These are phyloP conservation scores for Rhytidiadelphus loreus DNA, from an alignment of 225 moss, liverwort and hornwort species.

Conservation along the genomic window DNA sequence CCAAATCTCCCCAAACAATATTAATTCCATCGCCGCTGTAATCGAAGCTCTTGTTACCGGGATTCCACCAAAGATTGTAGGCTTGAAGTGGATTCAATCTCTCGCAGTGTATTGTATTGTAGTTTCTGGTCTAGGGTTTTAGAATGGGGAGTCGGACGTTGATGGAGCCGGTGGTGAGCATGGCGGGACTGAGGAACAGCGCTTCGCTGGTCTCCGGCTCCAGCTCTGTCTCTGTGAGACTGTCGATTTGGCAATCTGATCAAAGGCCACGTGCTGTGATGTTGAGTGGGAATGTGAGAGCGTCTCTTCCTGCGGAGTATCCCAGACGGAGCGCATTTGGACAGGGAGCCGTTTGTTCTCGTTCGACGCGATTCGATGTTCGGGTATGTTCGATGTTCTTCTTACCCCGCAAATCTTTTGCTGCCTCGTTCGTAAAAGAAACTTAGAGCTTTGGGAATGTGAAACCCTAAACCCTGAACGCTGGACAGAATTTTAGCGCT, in stretches of 20 bases:
- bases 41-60: background rate
- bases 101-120: background rate
- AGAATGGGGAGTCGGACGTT: constrained; percentile 13
- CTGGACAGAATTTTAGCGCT: background rate
- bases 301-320: background rate
- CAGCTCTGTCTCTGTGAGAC: background rate
- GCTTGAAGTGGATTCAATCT: background rate
- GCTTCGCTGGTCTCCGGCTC: background rate
- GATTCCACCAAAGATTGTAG: background rate
- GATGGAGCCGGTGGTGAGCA: constrained; percentile 9
- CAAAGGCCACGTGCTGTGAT: background rate
- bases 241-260: background rate
- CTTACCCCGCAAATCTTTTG: background rate
- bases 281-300: background rate
- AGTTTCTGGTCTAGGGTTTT: background rate
- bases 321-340: constrained; percentile 19
- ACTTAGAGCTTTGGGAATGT: background rate
- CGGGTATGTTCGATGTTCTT: constrained; percentile 5
- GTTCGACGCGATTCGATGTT: background rate
- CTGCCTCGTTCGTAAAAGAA: background rate
- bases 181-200: background rate
- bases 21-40: background rate
- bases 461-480: background rate
- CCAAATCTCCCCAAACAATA: background rate
- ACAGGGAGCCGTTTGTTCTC: background rate